Percentiles rank a stretch among this genome's conserved stretches.
phyloP scores from a whole-genome alignment of 176 grass and related monocot species.

The Cenchrus americanus region DNA sequence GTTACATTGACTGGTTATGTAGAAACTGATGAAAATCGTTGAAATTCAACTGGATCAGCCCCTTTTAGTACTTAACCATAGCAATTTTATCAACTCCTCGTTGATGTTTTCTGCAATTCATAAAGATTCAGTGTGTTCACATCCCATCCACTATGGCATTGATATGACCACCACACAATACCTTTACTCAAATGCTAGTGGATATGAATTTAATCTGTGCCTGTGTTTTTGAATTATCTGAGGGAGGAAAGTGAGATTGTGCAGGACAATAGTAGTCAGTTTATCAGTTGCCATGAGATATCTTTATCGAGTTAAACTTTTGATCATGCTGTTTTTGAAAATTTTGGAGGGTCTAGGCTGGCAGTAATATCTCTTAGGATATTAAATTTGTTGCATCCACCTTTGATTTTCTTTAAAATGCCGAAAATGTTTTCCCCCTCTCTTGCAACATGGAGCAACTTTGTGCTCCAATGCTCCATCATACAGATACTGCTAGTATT shows the following conservation, averaged over 20 bases:
- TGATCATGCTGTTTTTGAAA: not conserved
- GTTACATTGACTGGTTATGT: not conserved
- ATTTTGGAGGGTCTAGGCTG: constrained; percentile 1
- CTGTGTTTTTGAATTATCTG: not conserved
- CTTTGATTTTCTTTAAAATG: constrained; percentile 2
- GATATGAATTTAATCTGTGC: not conserved
- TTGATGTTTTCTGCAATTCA: constrained; percentile 1
- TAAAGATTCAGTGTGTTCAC: not conserved
- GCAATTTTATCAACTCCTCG: not conserved
- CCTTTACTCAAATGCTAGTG: not conserved
- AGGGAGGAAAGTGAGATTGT: not conserved
- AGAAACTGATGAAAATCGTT: constrained; percentile 4
- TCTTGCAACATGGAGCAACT: constrained; percentile 13
- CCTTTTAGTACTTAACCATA: not conserved
- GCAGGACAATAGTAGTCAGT: not conserved
- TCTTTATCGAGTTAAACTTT: constrained; percentile 1
- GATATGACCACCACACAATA: not conserved
- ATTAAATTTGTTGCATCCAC: not conserved
- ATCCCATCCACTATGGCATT: not conserved
- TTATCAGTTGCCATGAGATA: not conserved
- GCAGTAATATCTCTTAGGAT: not conserved
- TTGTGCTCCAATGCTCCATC: too few relatives aligned
- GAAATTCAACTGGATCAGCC: not conserved
- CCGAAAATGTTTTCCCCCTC: not conserved
- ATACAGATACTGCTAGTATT: not conserved